Conservation (phyloP, 2,329 filamentous ascomycete genomes). For the Dichotomopilus funicola region DNA sequence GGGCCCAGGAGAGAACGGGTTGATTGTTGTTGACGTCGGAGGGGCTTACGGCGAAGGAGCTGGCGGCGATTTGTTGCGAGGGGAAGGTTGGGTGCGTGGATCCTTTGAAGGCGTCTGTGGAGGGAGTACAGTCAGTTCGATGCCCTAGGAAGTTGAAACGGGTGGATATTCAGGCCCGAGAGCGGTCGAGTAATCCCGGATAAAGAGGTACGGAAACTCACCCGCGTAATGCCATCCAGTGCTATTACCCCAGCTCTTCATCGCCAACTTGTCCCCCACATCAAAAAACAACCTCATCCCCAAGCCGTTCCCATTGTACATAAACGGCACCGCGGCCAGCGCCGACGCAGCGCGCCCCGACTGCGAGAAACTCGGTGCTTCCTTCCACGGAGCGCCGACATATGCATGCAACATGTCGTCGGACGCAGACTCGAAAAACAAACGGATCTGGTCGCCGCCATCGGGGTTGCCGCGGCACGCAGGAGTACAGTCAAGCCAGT, state of each 20-base stretch:
- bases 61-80: neutral
- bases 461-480: neutral
- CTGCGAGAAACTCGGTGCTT: neutral
- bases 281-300: neutral
- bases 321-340: neutral
- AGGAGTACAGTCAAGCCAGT: neutral
- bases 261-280: neutral
- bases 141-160: neutral
- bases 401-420: neutral
- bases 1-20: neutral
- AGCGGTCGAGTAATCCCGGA: neutral
- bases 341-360: neutral
- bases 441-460: neutral
- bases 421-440: neutral
- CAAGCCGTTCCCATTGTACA: neutral
- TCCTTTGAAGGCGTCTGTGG: neutral
- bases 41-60: neutral
- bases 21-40: neutral
- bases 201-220: neutral
- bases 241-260: neutral
- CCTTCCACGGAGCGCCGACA: neutral
- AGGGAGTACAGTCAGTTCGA: neutral
- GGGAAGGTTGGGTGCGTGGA: neutral
- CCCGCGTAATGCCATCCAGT: neutral
- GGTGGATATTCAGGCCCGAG: neutral